Conservation (phyloP, 257 asterid genomes). For the Avicennia marina region DNA sequence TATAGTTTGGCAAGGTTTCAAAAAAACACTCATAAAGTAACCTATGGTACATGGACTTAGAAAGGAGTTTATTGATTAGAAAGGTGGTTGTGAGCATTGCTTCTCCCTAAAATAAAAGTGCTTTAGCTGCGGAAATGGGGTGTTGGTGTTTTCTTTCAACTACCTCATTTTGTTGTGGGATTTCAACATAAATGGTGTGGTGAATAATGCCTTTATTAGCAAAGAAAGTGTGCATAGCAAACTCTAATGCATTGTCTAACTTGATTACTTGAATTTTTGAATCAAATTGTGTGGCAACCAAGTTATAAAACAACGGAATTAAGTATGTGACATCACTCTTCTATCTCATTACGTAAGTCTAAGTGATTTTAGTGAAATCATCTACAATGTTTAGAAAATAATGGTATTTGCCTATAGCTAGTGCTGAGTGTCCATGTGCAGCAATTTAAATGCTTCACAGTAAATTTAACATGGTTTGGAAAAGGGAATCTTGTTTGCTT, state of each 20-base stretch:
- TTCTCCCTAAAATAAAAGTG: neutral
- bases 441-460: neutral
- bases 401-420: neutral
- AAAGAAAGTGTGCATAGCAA: neutral
- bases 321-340: neutral
- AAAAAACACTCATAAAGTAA: neutral
- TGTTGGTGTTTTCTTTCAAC: neutral
- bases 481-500: neutral
- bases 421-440: neutral
- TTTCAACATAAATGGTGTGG: neutral
- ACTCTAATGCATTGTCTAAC: neutral
- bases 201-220: neutral
- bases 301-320: too few relatives aligned
- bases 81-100: neutral
- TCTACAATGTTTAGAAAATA: too few relatives aligned
- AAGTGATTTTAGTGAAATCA: too few relatives aligned
- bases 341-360: neutral
- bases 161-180: neutral
- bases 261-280: neutral
- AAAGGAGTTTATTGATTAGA: neutral
- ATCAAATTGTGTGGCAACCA: neutral
- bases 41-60: neutral
- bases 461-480: neutral
- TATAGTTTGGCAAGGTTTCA: too few relatives aligned
- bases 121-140: neutral